These are phyloP conservation scores for Hypoxylon sp. DNA, from an alignment of 2,329 filamentous ascomycete species.

Conservation along the genomic window DNA sequence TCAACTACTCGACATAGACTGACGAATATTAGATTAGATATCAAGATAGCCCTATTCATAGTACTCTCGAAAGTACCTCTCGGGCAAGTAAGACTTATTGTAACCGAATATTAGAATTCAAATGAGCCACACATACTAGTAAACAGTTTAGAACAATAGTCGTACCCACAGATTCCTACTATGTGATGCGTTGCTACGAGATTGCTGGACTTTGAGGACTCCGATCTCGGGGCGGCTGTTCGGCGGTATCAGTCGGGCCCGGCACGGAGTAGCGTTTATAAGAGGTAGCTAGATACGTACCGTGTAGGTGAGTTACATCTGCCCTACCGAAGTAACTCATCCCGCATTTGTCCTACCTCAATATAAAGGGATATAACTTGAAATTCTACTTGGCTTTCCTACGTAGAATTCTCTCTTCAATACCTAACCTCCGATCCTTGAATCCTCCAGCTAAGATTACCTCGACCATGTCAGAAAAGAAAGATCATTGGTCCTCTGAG, in stretches of 20 bases:
- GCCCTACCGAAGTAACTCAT: neutral
- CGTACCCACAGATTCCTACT: no score
- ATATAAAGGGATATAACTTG: neutral
- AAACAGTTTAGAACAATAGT: no score
- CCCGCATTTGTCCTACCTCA: neutral
- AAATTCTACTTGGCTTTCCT: neutral
- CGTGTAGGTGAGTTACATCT: constrained; percentile 2
- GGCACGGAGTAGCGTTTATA: constrained; percentile 31
- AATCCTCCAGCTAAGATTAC: neutral
- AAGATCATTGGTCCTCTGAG: constrained; percentile 61
- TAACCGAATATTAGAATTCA: neutral
- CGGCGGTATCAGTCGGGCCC: constrained; percentile 12
- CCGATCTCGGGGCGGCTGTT: constrained; percentile 39
- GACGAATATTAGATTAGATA: constrained; percentile 31
- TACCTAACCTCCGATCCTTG: neutral
- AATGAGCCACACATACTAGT: neutral
- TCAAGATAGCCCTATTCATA: constrained; percentile 11
- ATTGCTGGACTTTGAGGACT: constrained; percentile 7
- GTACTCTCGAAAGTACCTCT: constrained; percentile 2
- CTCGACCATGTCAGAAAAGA: constrained; percentile 46
- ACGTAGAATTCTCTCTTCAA: constrained; percentile 17
- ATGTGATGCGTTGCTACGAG: constrained; percentile 5
- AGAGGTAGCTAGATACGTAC: neutral
- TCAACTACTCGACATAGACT: constrained; percentile 65
- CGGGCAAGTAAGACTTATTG: neutral